Conservation (phyloP, 73 alveolate genomes). For the Symbiodinium pilosum region DNA sequence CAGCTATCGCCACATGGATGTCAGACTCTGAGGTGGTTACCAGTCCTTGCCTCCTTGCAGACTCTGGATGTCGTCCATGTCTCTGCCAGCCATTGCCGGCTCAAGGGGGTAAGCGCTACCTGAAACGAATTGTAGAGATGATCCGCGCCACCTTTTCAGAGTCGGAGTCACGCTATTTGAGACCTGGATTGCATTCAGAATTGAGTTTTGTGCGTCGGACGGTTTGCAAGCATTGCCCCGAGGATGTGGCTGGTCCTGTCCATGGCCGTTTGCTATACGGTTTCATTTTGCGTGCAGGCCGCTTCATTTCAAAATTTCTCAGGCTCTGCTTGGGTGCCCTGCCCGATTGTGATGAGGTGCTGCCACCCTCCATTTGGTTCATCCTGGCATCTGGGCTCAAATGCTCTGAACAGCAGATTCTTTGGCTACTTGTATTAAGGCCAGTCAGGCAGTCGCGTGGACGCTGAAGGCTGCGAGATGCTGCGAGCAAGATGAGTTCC, state of each 20-base stretch:
- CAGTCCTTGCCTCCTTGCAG: too few species aligned
- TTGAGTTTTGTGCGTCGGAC: not conserved
- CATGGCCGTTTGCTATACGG: not conserved
- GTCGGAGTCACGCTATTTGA: not conserved
- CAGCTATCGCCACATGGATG: constrained; percentile 89
- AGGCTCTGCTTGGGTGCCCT: not conserved
- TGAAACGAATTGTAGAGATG: not conserved
- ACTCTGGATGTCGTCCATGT: too few species aligned
- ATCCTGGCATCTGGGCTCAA: not conserved
- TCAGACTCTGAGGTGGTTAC: not conserved
- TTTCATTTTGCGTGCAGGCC: not conserved
- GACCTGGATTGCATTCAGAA: not conserved
- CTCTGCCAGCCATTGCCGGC: too few species aligned
- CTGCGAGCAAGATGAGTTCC: too few species aligned
- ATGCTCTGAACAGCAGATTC: not conserved
- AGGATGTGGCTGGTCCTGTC: not conserved
- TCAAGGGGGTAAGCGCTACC: too few species aligned
- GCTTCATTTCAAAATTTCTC: too few species aligned
- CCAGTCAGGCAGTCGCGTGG: constrained; percentile 1
- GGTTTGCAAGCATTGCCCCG: not conserved
- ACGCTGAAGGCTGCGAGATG: not conserved
- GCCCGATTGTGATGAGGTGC: not conserved
- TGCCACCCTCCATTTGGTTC: not conserved
- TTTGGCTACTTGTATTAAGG: not conserved
- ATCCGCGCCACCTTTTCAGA: not conserved